Conservation (phyloP, 2,329 filamentous ascomycete species). For the Cercospora canescens region DNA sequence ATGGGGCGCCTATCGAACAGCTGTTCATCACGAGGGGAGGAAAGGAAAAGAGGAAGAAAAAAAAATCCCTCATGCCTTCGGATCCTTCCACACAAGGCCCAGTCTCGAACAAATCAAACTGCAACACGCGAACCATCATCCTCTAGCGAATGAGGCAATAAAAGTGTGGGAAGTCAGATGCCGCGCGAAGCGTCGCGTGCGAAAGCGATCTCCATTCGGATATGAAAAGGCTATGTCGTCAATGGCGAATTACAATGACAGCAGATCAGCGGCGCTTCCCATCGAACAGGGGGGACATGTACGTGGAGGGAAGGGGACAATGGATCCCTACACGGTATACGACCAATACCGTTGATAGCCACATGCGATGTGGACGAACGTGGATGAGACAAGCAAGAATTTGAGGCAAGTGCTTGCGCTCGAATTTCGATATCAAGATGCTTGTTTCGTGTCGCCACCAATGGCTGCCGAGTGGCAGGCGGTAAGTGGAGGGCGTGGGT, state of each 20-base stretch:
- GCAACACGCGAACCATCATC: background rate
- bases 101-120: background rate
- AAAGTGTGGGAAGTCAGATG: background rate
- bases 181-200: background rate
- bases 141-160: background rate
- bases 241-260: background rate
- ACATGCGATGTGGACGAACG: background rate
- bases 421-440: conserved; percentile 1
- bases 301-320: background rate
- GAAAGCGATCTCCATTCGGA: background rate
- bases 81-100: background rate
- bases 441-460: background rate
- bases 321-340: background rate
- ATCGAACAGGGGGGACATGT: background rate
- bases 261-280: background rate
- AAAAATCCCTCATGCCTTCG: background rate
- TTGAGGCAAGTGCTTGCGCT: background rate
- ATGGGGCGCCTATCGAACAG: background rate
- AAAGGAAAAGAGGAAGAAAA: background rate
- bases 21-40: background rate
- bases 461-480: background rate
- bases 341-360: background rate
- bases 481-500: conserved; percentile 3
- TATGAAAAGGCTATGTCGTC: background rate
- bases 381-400: background rate